phyloP scores from a whole-genome alignment of 2,329 filamentous ascomycete species.

The Thielaviopsis cerberus region DNA sequence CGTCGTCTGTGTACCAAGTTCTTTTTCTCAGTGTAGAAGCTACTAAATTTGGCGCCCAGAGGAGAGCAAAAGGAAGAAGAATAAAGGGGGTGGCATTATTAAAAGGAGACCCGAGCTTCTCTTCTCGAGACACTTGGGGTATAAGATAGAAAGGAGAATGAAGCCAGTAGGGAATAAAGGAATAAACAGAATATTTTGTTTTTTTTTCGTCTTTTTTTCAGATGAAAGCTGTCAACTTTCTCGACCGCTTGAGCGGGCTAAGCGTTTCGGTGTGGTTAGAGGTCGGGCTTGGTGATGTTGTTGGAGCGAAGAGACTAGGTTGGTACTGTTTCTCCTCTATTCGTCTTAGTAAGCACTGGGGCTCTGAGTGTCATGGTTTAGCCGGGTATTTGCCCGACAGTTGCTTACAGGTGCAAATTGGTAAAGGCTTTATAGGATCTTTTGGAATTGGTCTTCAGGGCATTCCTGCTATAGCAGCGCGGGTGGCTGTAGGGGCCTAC shows the following conservation, averaged over 20 bases:
- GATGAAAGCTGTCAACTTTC: conserved; percentile 5
- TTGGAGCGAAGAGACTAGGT: not conserved
- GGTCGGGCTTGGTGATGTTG: not conserved
- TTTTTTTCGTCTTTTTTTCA: not conserved
- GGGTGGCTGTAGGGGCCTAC: not conserved
- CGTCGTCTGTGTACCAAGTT: not conserved
- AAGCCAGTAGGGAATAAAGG: not conserved
- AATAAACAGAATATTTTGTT: not conserved
- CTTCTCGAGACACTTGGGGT: not conserved
- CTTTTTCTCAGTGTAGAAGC: not conserved
- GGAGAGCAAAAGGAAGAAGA: not conserved
- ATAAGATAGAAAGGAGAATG: not conserved
- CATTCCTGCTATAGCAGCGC: too few relatives aligned
- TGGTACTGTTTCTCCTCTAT: too few relatives aligned
- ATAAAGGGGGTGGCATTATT: not conserved
- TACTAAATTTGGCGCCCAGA: not conserved
- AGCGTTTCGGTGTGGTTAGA: not conserved
- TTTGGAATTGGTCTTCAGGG: too few relatives aligned
- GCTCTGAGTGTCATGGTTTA: too few relatives aligned
- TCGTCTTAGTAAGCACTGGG: too few relatives aligned
- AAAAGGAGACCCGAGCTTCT: not conserved
- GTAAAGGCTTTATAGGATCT: too few relatives aligned
- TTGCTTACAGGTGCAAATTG: too few relatives aligned
- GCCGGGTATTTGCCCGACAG: too few relatives aligned
- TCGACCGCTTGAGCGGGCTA: not conserved